Conservation (phyloP, 768 basidiomycete genomes). For the Lactarius deliciosus region DNA sequence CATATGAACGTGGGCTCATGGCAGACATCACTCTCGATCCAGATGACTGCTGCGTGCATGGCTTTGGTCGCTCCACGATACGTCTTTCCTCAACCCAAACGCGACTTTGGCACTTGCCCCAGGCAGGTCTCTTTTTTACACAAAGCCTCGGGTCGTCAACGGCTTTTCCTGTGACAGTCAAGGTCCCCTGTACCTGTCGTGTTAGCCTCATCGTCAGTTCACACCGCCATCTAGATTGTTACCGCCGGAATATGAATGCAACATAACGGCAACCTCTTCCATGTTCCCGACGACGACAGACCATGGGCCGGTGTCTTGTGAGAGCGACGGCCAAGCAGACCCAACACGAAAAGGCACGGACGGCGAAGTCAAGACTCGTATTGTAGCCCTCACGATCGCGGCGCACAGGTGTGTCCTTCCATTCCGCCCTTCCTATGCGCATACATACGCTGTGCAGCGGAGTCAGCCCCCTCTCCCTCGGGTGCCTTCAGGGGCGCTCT, state of each 20-base stretch:
- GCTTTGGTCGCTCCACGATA: background rate
- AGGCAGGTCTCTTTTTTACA: background rate
- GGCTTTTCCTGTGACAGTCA: background rate
- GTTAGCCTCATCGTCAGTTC: background rate
- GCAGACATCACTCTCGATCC: constrained; percentile 21
- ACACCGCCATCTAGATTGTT: background rate
- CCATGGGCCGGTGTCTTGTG: too few relatives aligned
- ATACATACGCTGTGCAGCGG: constrained; percentile 14
- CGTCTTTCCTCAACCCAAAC: constrained; percentile 1
- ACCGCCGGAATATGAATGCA: too few relatives aligned
- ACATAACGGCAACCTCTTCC: background rate
- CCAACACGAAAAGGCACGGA: too few relatives aligned
- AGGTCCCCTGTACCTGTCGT: background rate
- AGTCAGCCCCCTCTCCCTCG: background rate
- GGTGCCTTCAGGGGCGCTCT: background rate
- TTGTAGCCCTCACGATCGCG: too few relatives aligned
- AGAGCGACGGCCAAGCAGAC: background rate
- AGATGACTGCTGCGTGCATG: constrained; percentile 13
- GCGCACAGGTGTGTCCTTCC: constrained; percentile 10
- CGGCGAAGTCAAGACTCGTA: background rate
- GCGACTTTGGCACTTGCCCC: background rate
- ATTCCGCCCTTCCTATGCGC: background rate
- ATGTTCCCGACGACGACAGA: background rate
- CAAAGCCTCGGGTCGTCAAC: background rate
- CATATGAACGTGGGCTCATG: constrained; percentile 25